phyloP scores from a whole-genome alignment of 331 rosid genomes.

The Acacia pycnantha region DNA sequence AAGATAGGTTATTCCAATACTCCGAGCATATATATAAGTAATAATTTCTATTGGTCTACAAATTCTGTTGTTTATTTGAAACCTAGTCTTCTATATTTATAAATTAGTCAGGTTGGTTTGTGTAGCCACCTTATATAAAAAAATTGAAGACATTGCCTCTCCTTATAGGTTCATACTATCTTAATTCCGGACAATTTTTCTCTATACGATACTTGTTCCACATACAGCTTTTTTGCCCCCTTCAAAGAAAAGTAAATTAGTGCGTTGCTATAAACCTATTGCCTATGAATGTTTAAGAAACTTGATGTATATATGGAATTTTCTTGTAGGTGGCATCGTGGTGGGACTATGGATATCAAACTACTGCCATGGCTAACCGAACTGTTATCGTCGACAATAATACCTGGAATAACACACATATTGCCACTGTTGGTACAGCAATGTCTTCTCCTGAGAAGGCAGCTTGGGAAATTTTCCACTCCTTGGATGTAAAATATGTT shows the following conservation, averaged over 20 bases:
- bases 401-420: slow-evolving; percentile 99
- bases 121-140: neutral
- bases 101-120: neutral
- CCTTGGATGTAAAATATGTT: slow-evolving; percentile 97
- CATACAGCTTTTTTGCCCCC: neutral
- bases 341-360: slow-evolving; percentile 99
- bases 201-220: neutral
- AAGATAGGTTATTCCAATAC: neutral
- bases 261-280: neutral
- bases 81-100: neutral
- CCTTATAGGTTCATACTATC: slow-evolving; percentile 3
- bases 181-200: neutral
- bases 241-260: neutral
- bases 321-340: slow-evolving; percentile 92
- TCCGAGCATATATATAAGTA: no score
- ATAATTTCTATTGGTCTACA: neutral
- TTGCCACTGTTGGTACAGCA: slow-evolving; percentile 99
- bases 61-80: neutral
- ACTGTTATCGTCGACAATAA: slow-evolving; percentile 99
- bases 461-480: slow-evolving; percentile 98
- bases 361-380: slow-evolving; percentile 99
- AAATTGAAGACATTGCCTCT: neutral
- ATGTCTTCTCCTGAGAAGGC: slow-evolving; percentile 99
- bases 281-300: neutral
- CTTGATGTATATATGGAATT: slow-evolving; percentile 18